A percentile compares a stretch with the other conserved stretches of the same genome.
Conservation (phyloP, 2,329 filamentous ascomycete species). For the Botrytis squamosa region DNA sequence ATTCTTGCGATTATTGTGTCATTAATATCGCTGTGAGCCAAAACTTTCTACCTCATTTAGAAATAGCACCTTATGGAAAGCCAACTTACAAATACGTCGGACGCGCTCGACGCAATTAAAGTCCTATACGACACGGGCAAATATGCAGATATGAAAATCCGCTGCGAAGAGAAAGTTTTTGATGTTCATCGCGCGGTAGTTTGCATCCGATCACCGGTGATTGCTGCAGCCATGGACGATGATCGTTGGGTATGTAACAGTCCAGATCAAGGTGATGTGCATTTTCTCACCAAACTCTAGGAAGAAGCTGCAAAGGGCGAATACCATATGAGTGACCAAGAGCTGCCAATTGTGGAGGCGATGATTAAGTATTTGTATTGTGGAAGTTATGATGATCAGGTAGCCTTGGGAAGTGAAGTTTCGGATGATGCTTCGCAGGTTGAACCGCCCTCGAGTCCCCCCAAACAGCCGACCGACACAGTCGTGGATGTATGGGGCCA, state of each 20-base stretch:
- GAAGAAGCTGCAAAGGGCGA: constrained; percentile 10
- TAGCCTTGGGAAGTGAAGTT: background rate
- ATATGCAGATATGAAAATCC: constrained; percentile 31
- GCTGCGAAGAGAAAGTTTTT: constrained; percentile 24
- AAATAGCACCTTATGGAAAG: background rate
- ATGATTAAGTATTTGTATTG: constrained; percentile 76
- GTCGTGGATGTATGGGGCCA: background rate
- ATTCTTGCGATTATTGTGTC: background rate
- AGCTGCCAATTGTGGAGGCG: constrained; percentile 68
- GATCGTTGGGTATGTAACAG: constrained; percentile 23
- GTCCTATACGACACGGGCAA: constrained; percentile 18
- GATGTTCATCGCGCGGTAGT: constrained; percentile 28
- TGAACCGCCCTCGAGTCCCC: background rate
- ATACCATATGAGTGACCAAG: constrained; percentile 60
- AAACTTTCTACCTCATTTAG: background rate
- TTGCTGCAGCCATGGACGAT: constrained; percentile 28
- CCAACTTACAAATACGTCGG: background rate
- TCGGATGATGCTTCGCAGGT: background rate
- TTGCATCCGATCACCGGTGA: constrained; percentile 28
- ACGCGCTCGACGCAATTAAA: constrained; percentile 4
- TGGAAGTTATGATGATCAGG: constrained; percentile 16
- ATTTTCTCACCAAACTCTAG: background rate
- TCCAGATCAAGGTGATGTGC: background rate
- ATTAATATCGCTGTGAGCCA: background rate
- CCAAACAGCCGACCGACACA: too few species aligned